Base-by-base conservation (phyloP, 768 basidiomycete genomes). In the Lactarius hengduanensis region DNA sequence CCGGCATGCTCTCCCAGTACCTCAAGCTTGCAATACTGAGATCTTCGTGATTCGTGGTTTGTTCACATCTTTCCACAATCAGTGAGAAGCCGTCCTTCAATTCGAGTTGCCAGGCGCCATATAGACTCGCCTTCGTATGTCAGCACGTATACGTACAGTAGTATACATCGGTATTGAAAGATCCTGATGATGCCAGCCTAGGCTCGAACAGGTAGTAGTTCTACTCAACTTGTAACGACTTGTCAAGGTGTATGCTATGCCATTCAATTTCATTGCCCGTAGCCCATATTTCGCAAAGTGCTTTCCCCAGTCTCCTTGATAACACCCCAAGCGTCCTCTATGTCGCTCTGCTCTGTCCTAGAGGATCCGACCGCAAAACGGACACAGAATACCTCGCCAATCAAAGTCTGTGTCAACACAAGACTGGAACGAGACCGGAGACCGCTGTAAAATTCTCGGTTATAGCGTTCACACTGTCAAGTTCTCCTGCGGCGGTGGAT, bases 361-460 rank as follows among this genome's bases (percentile, higher is more conserved):
- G 82, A 78, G 2, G 89, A 85, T 0, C 95, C 95, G 26, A 94
- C 80, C 1, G 88, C 91, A 38, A 96, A 78, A 1, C 95, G 82
- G 30, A 96, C 80, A 72, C 92, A 94, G 68, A 86, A 84, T 11
- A 82, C 80, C 1, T 86, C 89, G 62, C 90, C 88, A 30, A 97
- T 75, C 43, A 82, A 81, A 0, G 94, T 95, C 73, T 89, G 90
- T 8, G 94, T 94, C 40, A 97, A 76, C 62, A 85, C 78, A 56
- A 96, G 83, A 69, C 92, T 86, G 63, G 81, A 79, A 34, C 89
- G 78, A 0, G 80, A 74, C 10, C 85, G 83, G 9, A 96, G 73
- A 1, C 82, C 81, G 1, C 77, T 76, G 74, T 86, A 86, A 71
- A 94, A 86, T 0, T 77, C 60, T 26, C 82, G 78, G 73, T 96